Percentiles rank a stretch among this genome's conserved stretches.
Evolutionary conservation across 2,329 filamentous ascomycete species (phyloP).

Genomic region (Ascomycota sp.): DNA sequence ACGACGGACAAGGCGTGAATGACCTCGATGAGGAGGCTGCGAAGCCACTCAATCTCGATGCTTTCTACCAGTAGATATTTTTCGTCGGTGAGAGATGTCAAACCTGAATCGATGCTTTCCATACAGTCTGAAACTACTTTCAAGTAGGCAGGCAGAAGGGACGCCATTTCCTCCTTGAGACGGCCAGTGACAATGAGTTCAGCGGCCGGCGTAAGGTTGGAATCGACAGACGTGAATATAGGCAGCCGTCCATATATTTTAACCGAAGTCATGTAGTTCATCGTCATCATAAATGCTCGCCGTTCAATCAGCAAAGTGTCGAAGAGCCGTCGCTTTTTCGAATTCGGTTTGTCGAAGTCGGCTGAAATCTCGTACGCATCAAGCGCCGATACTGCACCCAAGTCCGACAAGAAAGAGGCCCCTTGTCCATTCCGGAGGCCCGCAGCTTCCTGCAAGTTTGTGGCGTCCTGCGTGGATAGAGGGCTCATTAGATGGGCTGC

Average conservation of each 20-base stretch:
- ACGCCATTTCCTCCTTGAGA: conserved; percentile 18
- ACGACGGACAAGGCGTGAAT: conserved; percentile 54
- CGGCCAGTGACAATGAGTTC: conserved; percentile 8
- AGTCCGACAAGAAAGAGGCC: conserved; percentile 32
- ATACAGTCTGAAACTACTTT: conserved; percentile 26
- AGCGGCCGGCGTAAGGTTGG: conserved; percentile 11
- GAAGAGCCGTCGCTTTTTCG: conserved; percentile 46
- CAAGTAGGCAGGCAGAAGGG: conserved; percentile 27
- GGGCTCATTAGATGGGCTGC: conserved; percentile 48
- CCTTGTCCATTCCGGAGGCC: conserved; percentile 40
- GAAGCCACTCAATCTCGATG: conserved; percentile 36
- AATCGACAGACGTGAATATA: conserved; percentile 9
- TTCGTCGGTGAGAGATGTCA: conserved; percentile 31
- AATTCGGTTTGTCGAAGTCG: conserved; percentile 41
- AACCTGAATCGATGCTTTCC: conserved; percentile 23
- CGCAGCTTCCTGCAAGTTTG: conserved; percentile 55
- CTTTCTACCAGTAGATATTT: conserved; percentile 27
- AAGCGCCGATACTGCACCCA: conserved; percentile 22
- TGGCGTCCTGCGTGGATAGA: conserved; percentile 58
- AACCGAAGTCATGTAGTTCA: conserved; percentile 33
- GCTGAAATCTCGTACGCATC: conserved; percentile 34
- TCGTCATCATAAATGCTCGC: conserved; percentile 43
- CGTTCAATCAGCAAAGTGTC: conserved; percentile 53
- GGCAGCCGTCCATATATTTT: conserved; percentile 20
- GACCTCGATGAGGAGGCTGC: conserved; percentile 46